Conservation (phyloP, 2,329 filamentous ascomycete genomes). For the Colletotrichum australisinense region DNA sequence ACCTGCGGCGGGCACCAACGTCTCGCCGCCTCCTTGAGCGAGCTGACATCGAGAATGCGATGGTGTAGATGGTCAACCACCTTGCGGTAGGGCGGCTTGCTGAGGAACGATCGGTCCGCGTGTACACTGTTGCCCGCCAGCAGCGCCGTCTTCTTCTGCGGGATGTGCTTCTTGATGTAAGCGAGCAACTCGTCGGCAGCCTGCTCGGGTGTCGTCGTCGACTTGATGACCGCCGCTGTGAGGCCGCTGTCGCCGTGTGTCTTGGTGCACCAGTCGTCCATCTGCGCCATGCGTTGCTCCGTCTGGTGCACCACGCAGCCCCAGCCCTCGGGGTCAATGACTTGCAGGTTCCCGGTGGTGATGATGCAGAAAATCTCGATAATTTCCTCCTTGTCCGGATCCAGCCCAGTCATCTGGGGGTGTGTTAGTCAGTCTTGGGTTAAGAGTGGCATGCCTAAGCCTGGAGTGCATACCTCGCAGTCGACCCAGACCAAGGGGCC, state of each 20-base stretch:
- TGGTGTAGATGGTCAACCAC: conserved; percentile 87
- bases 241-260: conserved; percentile 87
- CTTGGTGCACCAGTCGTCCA: conserved; percentile 89
- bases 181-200: conserved; percentile 79
- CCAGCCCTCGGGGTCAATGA: conserved; percentile 82
- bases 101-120: conserved; percentile 85
- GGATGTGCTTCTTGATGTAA: conserved; percentile 81
- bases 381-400: conserved; percentile 83
- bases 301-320: conserved; percentile 83
- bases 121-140: conserved; percentile 95
- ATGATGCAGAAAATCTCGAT: conserved; percentile 94
- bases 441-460: neutral
- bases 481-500: conserved; percentile 90
- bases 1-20: conserved; percentile 79
- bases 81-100: conserved; percentile 76
- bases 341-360: conserved; percentile 81
- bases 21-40: conserved; percentile 88
- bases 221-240: conserved; percentile 79
- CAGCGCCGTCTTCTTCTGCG: conserved; percentile 73
- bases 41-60: conserved; percentile 90
- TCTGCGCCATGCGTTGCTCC: conserved; percentile 75
- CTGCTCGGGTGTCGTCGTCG: conserved; percentile 75
- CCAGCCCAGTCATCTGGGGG: conserved; percentile 88
- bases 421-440: conserved; percentile 11
- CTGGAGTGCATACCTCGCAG: conserved; percentile 58